These are phyloP conservation scores for Parastagonospora avenae DNA, from an alignment of 2,329 filamentous ascomycete genomes.

Conservation along the genomic window DNA sequence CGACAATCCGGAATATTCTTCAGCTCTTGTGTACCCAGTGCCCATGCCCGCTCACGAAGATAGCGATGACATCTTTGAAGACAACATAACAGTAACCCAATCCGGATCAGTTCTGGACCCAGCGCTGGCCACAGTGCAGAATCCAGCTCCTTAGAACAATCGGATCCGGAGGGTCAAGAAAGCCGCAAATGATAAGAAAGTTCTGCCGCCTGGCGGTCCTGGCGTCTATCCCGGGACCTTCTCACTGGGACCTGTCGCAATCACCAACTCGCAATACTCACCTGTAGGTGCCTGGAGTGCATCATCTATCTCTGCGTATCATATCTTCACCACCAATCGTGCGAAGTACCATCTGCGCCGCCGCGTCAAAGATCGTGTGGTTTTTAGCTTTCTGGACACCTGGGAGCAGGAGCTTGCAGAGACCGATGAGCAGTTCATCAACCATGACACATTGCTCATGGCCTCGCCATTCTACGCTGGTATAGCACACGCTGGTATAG, in stretches of 20 bases:
- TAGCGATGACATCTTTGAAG: too few species aligned
- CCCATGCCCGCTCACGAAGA: not conserved
- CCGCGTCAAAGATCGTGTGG: constrained; percentile 1
- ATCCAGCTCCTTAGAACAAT: too few species aligned
- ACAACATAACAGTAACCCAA: too few species aligned
- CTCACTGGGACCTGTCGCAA: too few species aligned
- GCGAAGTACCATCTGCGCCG: constrained; percentile 6
- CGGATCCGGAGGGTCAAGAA: too few species aligned
- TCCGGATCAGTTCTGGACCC: not conserved
- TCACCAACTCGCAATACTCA: too few species aligned
- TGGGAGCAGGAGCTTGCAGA: not conserved
- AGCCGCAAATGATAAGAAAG: too few species aligned
- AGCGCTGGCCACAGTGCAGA: not conserved
- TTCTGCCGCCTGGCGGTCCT: too few species aligned
- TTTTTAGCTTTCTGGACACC: not conserved
- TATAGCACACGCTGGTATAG: not conserved
- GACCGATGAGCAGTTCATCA: not conserved
- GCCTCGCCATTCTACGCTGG: not conserved
- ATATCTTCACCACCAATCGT: not conserved
- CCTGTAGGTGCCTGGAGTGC: too few species aligned
- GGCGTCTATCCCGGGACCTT: too few species aligned
- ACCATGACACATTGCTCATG: not conserved
- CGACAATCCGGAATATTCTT: constrained; percentile 2
- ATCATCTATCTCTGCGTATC: not conserved
- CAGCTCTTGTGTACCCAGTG: not conserved